These are phyloP conservation scores for Areca catechu DNA, from an alignment of 176 grass and related monocot genomes.

Conservation along the genomic window DNA sequence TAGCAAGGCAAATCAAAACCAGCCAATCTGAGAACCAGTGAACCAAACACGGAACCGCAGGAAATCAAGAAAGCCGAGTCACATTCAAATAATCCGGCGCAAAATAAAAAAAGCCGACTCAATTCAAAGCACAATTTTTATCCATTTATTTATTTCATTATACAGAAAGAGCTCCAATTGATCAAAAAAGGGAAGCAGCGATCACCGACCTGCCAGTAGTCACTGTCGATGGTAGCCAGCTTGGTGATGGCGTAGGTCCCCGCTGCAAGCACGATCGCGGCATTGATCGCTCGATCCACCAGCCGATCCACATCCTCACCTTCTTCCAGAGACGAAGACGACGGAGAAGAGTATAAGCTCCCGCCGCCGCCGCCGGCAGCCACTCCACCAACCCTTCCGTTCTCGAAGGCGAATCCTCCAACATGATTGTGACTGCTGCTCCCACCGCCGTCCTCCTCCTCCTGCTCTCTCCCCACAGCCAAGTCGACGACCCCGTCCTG, in stretches of 20 bases:
- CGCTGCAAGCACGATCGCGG: slow-evolving; percentile 75
- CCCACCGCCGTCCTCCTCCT: slow-evolving; percentile 22
- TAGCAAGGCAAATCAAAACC: no score
- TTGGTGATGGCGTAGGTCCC: slow-evolving; percentile 90
- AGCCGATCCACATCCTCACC: slow-evolving; percentile 29
- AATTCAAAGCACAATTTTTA: no score
- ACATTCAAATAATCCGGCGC: no score
- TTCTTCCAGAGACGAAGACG: slow-evolving; percentile 1
- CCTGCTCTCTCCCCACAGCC: slow-evolving; percentile 2
- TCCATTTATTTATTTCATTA: no score
- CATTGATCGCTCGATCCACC: slow-evolving; percentile 63
- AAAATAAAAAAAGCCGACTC: no score
- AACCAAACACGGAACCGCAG: no score
- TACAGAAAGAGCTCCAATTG: no score
- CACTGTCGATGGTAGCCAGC: slow-evolving; percentile 86
- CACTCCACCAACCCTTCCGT: not conserved
- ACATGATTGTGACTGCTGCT: slow-evolving; percentile 7
- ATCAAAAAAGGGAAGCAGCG: not conserved
- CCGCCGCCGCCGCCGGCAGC: slow-evolving; percentile 9
- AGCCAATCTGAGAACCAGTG: no score
- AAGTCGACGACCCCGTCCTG: slow-evolving; percentile 27
- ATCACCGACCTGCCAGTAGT: slow-evolving; percentile 84
- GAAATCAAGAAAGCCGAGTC: no score
- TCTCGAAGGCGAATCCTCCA: slow-evolving; percentile 15
- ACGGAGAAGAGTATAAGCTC: slow-evolving; percentile 6